phyloP scores from a whole-genome alignment of 768 basidiomycete genomes.

The Amanita inopinata region DNA sequence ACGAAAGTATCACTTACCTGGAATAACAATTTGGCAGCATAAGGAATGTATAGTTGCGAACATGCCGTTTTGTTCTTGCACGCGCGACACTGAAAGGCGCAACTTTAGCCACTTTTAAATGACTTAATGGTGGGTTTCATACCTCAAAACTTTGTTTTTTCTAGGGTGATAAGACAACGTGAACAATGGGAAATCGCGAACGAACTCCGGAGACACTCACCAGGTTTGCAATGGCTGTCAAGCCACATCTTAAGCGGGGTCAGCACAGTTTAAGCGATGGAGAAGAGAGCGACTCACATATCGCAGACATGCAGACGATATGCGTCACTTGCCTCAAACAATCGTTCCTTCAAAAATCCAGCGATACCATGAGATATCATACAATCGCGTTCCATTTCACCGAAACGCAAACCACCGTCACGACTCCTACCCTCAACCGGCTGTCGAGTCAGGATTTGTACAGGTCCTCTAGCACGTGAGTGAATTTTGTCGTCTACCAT shows the following conservation, averaged over 20 bases:
- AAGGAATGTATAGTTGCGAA: conserved; percentile 88
- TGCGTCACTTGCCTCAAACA: conserved; percentile 89
- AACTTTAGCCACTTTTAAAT: too few species aligned
- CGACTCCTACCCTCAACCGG: conserved; percentile 98
- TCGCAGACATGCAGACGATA: conserved; percentile 95
- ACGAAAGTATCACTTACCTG: conserved; percentile 45
- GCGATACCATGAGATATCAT: conserved; percentile 99
- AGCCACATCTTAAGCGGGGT: conserved; percentile 57
- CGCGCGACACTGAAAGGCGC: conserved; percentile 59
- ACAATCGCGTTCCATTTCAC: conserved; percentile 99
- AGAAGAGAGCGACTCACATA: conserved; percentile 49
- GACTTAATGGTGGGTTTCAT: conserved; percentile 10
- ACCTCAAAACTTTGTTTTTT: conserved; percentile 98
- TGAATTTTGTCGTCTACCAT: conserved; percentile 99
- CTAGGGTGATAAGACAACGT: conserved; percentile 21
- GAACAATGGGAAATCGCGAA: conserved; percentile 5
- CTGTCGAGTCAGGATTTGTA: conserved; percentile 95
- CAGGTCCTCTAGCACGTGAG: conserved; percentile 92
- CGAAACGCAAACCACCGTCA: conserved; percentile 98
- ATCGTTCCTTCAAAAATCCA: conserved; percentile 92
- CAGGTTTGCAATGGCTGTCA: conserved; percentile 95
- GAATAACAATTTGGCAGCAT: conserved; percentile 94
- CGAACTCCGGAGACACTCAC: conserved; percentile 31
- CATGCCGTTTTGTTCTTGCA: conserved; percentile 96
- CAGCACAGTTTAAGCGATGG: conserved; percentile 6